Evolutionary conservation across 1,284 basidiomycete genomes (phyloP), one percentile per base, ranked within the genome.

Genomic region (Trichosporon sp.): DNA sequence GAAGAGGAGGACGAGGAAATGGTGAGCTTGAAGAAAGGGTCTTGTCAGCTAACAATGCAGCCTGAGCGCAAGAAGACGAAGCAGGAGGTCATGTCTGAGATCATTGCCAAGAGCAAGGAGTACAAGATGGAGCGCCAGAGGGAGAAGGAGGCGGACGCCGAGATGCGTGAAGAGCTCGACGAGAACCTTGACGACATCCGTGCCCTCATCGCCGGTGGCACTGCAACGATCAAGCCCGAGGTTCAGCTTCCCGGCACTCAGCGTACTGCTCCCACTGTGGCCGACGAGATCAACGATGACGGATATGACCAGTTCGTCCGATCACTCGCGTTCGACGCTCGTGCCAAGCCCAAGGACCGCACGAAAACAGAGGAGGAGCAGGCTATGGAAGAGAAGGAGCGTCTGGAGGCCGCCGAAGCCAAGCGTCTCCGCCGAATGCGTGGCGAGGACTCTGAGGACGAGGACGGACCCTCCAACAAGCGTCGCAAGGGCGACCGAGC

Each of bases 291-390:
- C 62, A 83, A 75, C 74, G 81, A 84, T 51, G 72, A 64, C n/a
- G 83, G 85, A 65, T 99, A 99, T 77, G 97, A 99, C 82, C 90
- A 91, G 73, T 90, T 91, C 75, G 95, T 99, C 3, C 90, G 92
- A 44, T 92, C 95, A 74, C 88, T 99, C 34, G 95, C 91, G 0
- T 97, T 95, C 77, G 97, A 99, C 70, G 89, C 92, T 74, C 89
- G 97, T 3, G 92, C 96, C 8, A 92, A 95, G 77, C 93, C 97
- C 1, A 97, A 95, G 78, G 93, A 99, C 80, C 86, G 97, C 68
- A 93, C 94, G 51, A 98, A 98, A 85, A 97, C 95, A 0, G 96
- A 97, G 76, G 95, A 96, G 75, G 97, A 99, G 80, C 77, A 93
- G 13, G 95, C 94, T 1, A 76, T 91, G 68, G 95, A 97, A 74